Conservation (phyloP, 2,329 filamentous ascomycete species). For the Anthostomella pinea region DNA sequence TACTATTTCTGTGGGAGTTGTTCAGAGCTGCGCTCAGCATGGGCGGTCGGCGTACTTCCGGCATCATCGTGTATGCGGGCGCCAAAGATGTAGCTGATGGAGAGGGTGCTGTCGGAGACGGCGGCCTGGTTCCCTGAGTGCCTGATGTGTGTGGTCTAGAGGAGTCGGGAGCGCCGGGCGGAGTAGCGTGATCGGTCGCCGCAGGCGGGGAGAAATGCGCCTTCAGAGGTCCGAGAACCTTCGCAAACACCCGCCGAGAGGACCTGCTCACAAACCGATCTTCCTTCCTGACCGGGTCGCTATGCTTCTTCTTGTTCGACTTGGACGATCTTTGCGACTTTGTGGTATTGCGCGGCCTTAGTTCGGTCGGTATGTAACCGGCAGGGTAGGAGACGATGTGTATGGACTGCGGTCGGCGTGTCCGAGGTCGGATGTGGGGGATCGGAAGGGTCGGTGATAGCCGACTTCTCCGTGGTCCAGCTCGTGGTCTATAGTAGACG, state of each 20-base stretch:
- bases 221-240: constrained; percentile 32
- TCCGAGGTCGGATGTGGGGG: constrained; percentile 47
- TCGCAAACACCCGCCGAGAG: constrained; percentile 33
- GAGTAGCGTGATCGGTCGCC: constrained; percentile 15
- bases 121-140: constrained; percentile 15
- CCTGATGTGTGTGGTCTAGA: constrained; percentile 12
- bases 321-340: constrained; percentile 26
- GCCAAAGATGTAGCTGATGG: constrained; percentile 19
- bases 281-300: constrained; percentile 17
- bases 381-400: constrained; percentile 47
- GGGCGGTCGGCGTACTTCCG: constrained; percentile 28
- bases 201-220: constrained; percentile 22
- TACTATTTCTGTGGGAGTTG: constrained; percentile 44
- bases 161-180: constrained; percentile 10
- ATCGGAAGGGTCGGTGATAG: constrained; percentile 28
- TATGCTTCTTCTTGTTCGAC: constrained; percentile 18
- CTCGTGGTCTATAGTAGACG: constrained; percentile 29
- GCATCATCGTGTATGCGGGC: constrained; percentile 24
- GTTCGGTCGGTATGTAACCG: constrained; percentile 43
- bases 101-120: constrained; percentile 26
- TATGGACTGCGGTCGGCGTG: constrained; percentile 51
- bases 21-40: constrained; percentile 23
- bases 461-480: constrained; percentile 23
- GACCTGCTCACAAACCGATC: too few relatives aligned
- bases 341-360: constrained; percentile 43